Evolutionary conservation across 2,329 filamentous ascomycete species (phyloP), one percentile per base, ranked within the genome.

Genomic region (Cryoendolithus antarcticus): DNA sequence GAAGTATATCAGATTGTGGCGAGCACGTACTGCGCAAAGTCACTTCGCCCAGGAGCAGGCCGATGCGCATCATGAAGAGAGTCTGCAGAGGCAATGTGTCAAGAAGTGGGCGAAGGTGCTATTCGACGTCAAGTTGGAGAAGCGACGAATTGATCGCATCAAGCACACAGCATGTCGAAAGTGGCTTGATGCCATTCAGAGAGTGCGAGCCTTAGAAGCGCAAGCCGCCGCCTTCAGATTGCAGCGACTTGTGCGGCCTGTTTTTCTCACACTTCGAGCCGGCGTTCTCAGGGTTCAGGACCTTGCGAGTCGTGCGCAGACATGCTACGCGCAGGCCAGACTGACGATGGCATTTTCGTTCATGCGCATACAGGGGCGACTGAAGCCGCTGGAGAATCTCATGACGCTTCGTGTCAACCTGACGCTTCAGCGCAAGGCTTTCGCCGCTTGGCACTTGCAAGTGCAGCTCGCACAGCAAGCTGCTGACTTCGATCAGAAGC

Each of bases 1-100:
- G 34, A 75, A 70, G 41, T 77, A 74, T 37, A 64, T 80, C 35
- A 53, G 54, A 4, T 50, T 61, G n/a, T 80, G 75, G 69, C 66
- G 63, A 32, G 57, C 60, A 33, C 66, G 62, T 21, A 53, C 63
- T 2, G 55, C 56, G 5, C 38, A 44, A 36, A 44, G 42, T 30
- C 43, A 38, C 11, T 8, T 49, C 9, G 27, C 40, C 9, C 24
- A 46, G 10, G 46, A 51, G 38, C 51, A 53, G 39, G 55, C 51
- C 6, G 41, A 42, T 4, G 50, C 49, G 27, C 35, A 47, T 11
- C 49, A 48, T 34, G 48, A 56, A 34, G 48, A 54, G 32, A 33
- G 15, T 3, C 34, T 62, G 8, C 38, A 58, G 40, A 49, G 48
- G 30, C 55, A 49, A 34, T 49, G 47, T 9, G 48, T 47, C 28